Evolutionary conservation across 163 green algal species (phyloP).

Genomic region (Scenedesmus sp.): DNA sequence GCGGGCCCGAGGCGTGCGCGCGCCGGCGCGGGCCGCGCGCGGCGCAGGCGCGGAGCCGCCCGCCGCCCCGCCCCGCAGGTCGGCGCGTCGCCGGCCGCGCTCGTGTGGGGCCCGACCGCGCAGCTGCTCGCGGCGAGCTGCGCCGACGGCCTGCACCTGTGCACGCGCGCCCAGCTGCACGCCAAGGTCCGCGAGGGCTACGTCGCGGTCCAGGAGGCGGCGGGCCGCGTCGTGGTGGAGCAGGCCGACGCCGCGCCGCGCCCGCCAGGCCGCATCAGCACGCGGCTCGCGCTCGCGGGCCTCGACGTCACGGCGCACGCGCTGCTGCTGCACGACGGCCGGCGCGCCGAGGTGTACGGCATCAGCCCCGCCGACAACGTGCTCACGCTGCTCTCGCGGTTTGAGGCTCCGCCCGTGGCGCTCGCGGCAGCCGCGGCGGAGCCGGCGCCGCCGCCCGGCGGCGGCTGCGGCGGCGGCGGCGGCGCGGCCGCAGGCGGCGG

Average conservation of each 20-base stretch:
- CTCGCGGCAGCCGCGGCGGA: background rate
- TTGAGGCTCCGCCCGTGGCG: slow-evolving; percentile 37
- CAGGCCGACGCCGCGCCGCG: slow-evolving; percentile 35
- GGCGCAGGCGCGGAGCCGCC: too few species aligned
- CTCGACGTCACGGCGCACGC: slow-evolving; percentile 58
- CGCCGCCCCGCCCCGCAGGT: slow-evolving; percentile 15
- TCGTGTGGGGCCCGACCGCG: slow-evolving; percentile 24
- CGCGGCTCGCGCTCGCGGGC: slow-evolving; percentile 57
- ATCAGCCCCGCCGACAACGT: slow-evolving; percentile 23
- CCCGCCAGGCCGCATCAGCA: slow-evolving; percentile 13
- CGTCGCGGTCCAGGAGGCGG: slow-evolving; percentile 30
- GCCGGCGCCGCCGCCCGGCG: background rate
- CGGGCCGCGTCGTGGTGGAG: slow-evolving; percentile 57
- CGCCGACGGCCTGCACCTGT: slow-evolving; percentile 12
- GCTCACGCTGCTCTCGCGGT: slow-evolving; percentile 12
- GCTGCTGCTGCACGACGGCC: slow-evolving; percentile 67
- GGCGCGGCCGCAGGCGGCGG: background rate
- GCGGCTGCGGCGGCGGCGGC: background rate
- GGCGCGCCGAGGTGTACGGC: slow-evolving; percentile 53
- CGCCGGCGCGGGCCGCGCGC: too few species aligned
- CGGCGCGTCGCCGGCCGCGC: background rate
- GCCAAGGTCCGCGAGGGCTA: slow-evolving; percentile 55
- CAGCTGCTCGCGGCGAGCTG: slow-evolving; percentile 8
- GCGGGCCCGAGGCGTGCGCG: too few species aligned
- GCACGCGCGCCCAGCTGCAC: slow-evolving; percentile 45